Percentiles rank a stretch among this genome's conserved stretches.
Evolutionary conservation across 1,284 basidiomycete species (phyloP).

Genomic region (Neolentinus lepideus): DNA sequence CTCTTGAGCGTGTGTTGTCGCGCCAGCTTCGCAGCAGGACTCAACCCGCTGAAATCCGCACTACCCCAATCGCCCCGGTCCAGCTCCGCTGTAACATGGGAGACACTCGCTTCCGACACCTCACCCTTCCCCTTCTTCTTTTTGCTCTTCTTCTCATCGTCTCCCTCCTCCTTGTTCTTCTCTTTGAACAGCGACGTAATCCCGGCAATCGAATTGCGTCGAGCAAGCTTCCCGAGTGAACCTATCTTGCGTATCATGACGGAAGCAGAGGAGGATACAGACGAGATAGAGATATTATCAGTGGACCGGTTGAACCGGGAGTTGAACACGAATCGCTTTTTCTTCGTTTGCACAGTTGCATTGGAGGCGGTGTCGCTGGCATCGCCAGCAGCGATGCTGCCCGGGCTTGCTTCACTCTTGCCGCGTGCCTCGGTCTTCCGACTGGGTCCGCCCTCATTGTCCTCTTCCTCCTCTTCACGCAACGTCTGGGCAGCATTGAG

Average conservation of each 20-base stretch:
- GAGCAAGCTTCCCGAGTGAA: conserved; percentile 85
- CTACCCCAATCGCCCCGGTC: conserved; percentile 54
- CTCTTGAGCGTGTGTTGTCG: conserved; percentile 84
- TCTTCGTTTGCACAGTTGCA: conserved; percentile 55
- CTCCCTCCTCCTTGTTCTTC: conserved; percentile 58
- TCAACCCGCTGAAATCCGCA: conserved; percentile 68
- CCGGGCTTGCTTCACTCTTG: background rate
- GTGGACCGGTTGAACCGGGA: conserved; percentile 89
- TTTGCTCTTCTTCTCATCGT: conserved; percentile 33
- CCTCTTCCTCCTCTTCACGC: conserved; percentile 53
- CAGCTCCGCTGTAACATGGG: conserved; percentile 81
- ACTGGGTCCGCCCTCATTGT: conserved; percentile 9
- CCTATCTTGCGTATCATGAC: conserved; percentile 98
- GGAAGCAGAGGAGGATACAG: conserved; percentile 93
- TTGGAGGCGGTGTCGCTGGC: conserved; percentile 33
- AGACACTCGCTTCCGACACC: conserved; percentile 70
- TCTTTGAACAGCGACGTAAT: conserved; percentile 95
- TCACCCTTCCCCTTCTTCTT: conserved; percentile 55
- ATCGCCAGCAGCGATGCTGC: conserved; percentile 12
- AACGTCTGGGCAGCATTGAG: conserved; percentile 45
- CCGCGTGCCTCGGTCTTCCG: background rate
- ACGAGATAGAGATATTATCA: conserved; percentile 95
- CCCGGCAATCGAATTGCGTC: conserved; percentile 84
- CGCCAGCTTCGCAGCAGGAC: conserved; percentile 89
- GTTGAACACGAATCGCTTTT: conserved; percentile 81